Evolutionary conservation across 257 asterid species (phyloP).

Genomic region (Cruciata laevipes): DNA sequence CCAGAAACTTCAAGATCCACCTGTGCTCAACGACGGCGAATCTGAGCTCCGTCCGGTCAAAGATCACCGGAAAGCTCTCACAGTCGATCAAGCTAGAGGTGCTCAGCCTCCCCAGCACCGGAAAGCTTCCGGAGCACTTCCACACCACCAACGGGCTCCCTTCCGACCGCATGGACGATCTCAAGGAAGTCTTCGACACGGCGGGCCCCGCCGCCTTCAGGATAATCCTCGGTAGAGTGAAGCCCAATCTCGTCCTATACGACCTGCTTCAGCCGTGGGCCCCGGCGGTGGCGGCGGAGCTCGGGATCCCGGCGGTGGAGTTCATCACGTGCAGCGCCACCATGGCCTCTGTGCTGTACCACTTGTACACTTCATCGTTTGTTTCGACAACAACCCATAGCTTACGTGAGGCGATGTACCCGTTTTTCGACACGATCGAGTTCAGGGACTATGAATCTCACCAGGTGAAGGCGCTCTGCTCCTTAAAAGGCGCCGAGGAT

Average conservation of each 20-base stretch:
- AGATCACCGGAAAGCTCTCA: constrained; percentile 19
- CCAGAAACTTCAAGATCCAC: constrained; percentile 18
- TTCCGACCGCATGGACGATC: constrained; percentile 29
- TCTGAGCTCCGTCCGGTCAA: constrained; percentile 30
- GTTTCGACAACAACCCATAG: too few species aligned
- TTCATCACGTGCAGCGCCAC: constrained; percentile 29
- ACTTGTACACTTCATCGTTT: background rate
- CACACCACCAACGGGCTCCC: constrained; percentile 60
- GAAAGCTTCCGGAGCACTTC: constrained; percentile 30
- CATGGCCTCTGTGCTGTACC: background rate
- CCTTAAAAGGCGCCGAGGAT: background rate
- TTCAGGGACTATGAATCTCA: background rate
- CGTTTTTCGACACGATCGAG: too few species aligned
- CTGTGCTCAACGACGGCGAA: constrained; percentile 43
- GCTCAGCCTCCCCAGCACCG: constrained; percentile 27
- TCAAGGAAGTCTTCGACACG: background rate
- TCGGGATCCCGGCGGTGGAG: constrained; percentile 18
- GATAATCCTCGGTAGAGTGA: constrained; percentile 15
- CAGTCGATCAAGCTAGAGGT: constrained; percentile 26
- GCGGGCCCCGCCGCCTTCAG: constrained; percentile 6
- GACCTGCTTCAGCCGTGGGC: constrained; percentile 20
- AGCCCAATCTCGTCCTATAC: constrained; percentile 35
- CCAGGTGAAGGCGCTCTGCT: too few species aligned
- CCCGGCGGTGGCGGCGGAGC: constrained; percentile 10
- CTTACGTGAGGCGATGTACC: too few species aligned